Evolutionary conservation across 2,329 filamentous ascomycete genomes (phyloP).

Genomic region (Colletotrichum gigasporum): DNA sequence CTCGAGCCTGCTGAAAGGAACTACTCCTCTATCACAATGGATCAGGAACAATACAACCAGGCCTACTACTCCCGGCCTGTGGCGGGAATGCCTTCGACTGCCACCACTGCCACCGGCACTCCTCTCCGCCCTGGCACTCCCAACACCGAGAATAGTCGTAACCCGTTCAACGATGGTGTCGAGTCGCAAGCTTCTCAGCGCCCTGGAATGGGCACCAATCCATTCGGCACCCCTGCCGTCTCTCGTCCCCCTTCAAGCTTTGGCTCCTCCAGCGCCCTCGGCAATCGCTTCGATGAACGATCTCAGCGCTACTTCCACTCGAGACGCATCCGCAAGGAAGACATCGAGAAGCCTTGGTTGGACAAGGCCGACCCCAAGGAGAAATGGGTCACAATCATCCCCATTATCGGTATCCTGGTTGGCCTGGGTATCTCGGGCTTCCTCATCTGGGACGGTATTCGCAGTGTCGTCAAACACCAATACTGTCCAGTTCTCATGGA

Average conservation of each 20-base stretch:
- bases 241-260: slow-evolving; percentile 60
- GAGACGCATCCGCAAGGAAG: slow-evolving; percentile 75
- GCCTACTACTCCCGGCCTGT: slow-evolving; percentile 39
- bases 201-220: slow-evolving; percentile 45
- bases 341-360: slow-evolving; percentile 81
- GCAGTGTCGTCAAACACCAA: slow-evolving; percentile 76
- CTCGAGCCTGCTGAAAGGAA: not conserved
- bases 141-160: slow-evolving; percentile 49
- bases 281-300: slow-evolving; percentile 47
- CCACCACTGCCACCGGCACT: slow-evolving; percentile 49
- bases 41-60: slow-evolving; percentile 38
- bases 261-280: slow-evolving; percentile 52
- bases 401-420: slow-evolving; percentile 74
- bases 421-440: slow-evolving; percentile 76
- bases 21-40: slow-evolving; percentile 34
- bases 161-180: slow-evolving; percentile 51
- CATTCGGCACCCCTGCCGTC: slow-evolving; percentile 54
- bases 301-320: slow-evolving; percentile 75
- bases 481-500: slow-evolving; percentile 77
- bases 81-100: slow-evolving; percentile 44
- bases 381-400: slow-evolving; percentile 88
- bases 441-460: slow-evolving; percentile 79
- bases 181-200: slow-evolving; percentile 48
- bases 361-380: slow-evolving; percentile 78
- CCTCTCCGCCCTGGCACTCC: slow-evolving; percentile 53